Evolutionary conservation across 139 green algal genomes (phyloP).

Genomic region (Astrephomene gubernaculifera): DNA sequence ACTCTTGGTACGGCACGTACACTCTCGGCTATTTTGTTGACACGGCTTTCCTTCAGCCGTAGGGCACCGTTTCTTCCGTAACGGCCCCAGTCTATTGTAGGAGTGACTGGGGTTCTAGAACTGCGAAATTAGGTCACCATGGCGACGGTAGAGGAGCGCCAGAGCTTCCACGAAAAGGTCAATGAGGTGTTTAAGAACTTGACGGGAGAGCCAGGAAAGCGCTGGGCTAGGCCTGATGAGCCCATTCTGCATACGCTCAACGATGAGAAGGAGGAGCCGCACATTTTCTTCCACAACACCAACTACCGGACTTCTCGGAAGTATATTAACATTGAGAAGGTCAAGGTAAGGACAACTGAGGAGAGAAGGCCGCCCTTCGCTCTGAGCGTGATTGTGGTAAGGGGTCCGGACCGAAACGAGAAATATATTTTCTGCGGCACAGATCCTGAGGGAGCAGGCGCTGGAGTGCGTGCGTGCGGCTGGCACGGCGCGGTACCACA

Average conservation of each 20-base stretch:
- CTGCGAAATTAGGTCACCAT: background rate
- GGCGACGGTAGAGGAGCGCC: slow-evolving; percentile 36
- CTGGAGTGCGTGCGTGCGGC: slow-evolving; percentile 52
- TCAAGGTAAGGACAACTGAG: slow-evolving; percentile 57
- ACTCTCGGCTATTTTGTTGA: background rate
- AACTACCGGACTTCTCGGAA: slow-evolving; percentile 63
- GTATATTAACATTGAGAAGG: slow-evolving; percentile 67
- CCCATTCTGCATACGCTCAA: slow-evolving; percentile 57
- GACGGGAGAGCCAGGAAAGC: slow-evolving; percentile 36
- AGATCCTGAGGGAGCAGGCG: slow-evolving; percentile 59
- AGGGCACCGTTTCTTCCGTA: too few relatives aligned
- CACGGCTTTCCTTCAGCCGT: background rate
- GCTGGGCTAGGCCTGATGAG: slow-evolving; percentile 52
- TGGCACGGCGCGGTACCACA: slow-evolving; percentile 58
- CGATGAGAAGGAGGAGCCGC: slow-evolving; percentile 61
- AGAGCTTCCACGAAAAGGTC: slow-evolving; percentile 40
- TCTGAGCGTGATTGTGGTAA: background rate
- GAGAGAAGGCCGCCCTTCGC: too few relatives aligned
- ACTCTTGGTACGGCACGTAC: background rate
- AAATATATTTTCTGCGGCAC: background rate
- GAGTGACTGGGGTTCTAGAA: background rate
- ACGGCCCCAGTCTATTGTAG: background rate
- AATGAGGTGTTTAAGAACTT: slow-evolving; percentile 44
- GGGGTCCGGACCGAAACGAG: background rate
- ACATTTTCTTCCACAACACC: slow-evolving; percentile 65